Evolutionary conservation across 2,329 filamentous ascomycete genomes (phyloP), one percentile per base, ranked within the genome.

Genomic region (Verticillium klebahnii): DNA sequence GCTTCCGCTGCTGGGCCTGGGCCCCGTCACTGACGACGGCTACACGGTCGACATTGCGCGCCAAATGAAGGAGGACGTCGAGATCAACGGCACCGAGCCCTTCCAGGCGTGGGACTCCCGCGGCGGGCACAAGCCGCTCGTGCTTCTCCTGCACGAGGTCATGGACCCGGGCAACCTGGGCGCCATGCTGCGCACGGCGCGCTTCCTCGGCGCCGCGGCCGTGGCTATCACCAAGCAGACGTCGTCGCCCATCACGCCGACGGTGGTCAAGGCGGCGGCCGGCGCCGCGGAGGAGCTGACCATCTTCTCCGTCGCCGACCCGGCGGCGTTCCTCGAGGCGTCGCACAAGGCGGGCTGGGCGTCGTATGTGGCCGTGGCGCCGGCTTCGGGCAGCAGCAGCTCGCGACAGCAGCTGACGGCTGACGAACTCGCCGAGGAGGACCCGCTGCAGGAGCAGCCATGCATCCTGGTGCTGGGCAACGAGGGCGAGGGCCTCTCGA

Each of bases 131-230:
- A 85, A 88, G 58, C 92, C 92, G 0, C 81, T 96, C 34, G 80
- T 96, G 9, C 78, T 96, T 1, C 77, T 94, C 36, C 79, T 95
- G 2, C 89, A 95, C 67, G 85, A 89, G 60, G 88, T 96, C 40
- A 77, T 92, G 11, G 94, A 99, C 70, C 90, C 93, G 0, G 93
- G 92, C 31, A 99, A 99, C 71, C 79, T 98, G 1, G 95, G 95
- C 52, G 92, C 89, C 25, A 94, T 98, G 63, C 82, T 98, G 54
- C 90, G 95, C 39, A 92, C 92, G 6, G 92, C 93, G 2, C 90
- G 92, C 70, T 98, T 95, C 74, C 85, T 98, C n/a, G 94, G 94
- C 25, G 89, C 92, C 6, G 91, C 93, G 61, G 93, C 91, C 5
- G 85, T 99, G 23, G 87, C 87, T 2, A 87, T 96, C 60, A 91